phyloP scores from a whole-genome alignment of 495 filamentous ascomycete genomes.

The Daldinia decipiens region DNA sequence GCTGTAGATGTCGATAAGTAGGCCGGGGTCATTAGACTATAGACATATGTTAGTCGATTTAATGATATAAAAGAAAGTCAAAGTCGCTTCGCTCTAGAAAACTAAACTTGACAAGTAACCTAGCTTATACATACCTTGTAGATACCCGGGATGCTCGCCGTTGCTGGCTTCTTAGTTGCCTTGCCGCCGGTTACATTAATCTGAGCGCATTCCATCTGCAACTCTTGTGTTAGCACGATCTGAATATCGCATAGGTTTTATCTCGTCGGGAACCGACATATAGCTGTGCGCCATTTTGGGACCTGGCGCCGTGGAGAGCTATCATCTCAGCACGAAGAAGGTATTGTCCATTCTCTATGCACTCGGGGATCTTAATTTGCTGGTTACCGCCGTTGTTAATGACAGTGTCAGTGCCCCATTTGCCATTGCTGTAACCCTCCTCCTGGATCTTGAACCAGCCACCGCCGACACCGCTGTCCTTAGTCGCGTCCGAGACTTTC shows the following conservation, averaged over 20 bases:
- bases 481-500: conserved; percentile 58
- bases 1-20: conserved; percentile 54
- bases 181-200: conserved; percentile 58
- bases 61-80: neutral
- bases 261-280: conserved; percentile 50
- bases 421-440: conserved; percentile 51
- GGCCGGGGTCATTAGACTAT: conserved; percentile 50
- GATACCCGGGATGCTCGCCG: conserved; percentile 57
- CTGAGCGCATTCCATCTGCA: conserved; percentile 60
- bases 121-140: conserved; percentile 47
- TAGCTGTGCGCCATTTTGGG: conserved; percentile 57
- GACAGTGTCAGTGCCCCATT: conserved; percentile 57
- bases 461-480: conserved; percentile 55
- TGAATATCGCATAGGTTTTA: neutral
- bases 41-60: neutral
- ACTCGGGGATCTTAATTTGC: conserved; percentile 57
- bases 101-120: no score
- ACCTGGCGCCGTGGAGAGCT: conserved; percentile 58
- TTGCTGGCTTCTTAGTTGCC: conserved; percentile 49
- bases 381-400: conserved; percentile 58
- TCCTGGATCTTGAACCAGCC: conserved; percentile 61
- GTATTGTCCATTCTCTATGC: conserved; percentile 58
- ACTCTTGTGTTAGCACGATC: neutral
- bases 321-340: conserved; percentile 64
- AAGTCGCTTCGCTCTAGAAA: no score